These are phyloP conservation scores for Sisymbrium altissimum DNA, from an alignment of 345 rosid genomes.

Conservation along the genomic window DNA sequence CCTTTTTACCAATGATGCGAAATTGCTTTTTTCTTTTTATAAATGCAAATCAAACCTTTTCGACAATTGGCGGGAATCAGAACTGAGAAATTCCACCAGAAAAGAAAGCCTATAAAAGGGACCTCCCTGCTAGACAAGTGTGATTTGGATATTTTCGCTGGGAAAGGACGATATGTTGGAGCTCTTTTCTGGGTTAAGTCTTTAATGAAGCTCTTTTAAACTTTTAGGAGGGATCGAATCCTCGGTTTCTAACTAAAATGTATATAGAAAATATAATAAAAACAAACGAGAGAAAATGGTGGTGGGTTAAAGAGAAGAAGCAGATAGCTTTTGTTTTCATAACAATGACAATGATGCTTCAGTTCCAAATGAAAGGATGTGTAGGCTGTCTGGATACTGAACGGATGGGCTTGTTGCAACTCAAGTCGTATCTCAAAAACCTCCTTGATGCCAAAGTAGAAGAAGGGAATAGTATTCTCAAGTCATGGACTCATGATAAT, in stretches of 20 bases:
- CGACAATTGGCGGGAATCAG: neutral
- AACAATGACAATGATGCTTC: slow-evolving; percentile 14
- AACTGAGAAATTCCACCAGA: slow-evolving; percentile 20
- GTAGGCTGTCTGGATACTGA: slow-evolving; percentile 14
- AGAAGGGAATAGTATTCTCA: neutral
- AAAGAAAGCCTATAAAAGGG: neutral
- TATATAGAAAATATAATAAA: neutral
- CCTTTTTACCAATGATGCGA: neutral
- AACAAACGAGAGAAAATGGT: neutral
- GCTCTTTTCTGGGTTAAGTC: neutral
- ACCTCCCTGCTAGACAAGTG: neutral
- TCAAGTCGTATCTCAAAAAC: slow-evolving; percentile 11
- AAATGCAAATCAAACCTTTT: neutral
- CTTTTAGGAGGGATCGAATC: neutral
- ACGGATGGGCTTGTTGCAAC: slow-evolving; percentile 5
- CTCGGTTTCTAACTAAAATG: neutral
- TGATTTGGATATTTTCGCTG: neutral
- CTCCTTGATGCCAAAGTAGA: neutral
- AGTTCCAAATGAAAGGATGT: neutral
- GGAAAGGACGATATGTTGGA: slow-evolving; percentile 56
- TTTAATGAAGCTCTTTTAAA: neutral
- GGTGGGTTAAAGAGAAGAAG: neutral
- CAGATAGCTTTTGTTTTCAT: neutral
- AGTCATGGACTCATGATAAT: slow-evolving; percentile 17
- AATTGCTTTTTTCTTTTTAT: neutral